phyloP scores from a whole-genome alignment of 768 basidiomycete species.

The Hygrophorus russula region DNA sequence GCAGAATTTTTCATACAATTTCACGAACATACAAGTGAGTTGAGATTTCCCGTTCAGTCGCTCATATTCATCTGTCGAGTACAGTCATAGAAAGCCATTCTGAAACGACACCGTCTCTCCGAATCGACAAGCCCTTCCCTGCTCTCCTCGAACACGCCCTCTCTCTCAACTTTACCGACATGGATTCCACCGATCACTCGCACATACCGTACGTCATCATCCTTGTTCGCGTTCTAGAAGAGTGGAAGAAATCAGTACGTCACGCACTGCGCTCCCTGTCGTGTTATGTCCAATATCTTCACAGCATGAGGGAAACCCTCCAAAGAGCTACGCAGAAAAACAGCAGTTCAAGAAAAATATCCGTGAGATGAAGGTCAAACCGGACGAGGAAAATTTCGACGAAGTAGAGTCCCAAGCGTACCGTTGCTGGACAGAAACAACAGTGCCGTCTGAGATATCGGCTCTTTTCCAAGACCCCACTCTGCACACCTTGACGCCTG shows the following conservation, averaged over 20 bases:
- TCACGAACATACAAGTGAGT: slow-evolving; percentile 75
- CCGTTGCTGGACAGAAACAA: slow-evolving; percentile 54
- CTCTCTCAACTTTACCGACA: slow-evolving; percentile 56
- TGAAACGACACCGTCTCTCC: slow-evolving; percentile 61
- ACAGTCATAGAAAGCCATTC: slow-evolving; percentile 86
- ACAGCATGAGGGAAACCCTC: slow-evolving; percentile 60
- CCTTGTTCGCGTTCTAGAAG: slow-evolving; percentile 69
- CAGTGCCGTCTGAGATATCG: slow-evolving; percentile 56
- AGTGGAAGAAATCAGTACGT: slow-evolving; percentile 73
- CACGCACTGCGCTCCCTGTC: background rate
- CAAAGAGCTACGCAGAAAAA: slow-evolving; percentile 52
- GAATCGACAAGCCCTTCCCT: slow-evolving; percentile 85
- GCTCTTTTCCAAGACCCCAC: slow-evolving; percentile 53
- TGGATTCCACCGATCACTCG: slow-evolving; percentile 84
- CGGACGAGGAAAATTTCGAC: slow-evolving; percentile 96
- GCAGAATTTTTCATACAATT: slow-evolving; percentile 85
- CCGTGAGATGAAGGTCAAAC: slow-evolving; percentile 51
- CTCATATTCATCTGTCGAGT: background rate
- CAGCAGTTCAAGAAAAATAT: slow-evolving; percentile 67
- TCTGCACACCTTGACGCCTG: slow-evolving; percentile 26
- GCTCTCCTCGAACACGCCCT: slow-evolving; percentile 63
- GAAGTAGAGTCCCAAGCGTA: slow-evolving; percentile 88
- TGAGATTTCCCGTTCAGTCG: background rate
- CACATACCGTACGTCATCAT: slow-evolving; percentile 90
- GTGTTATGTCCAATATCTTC: background rate